Percentiles rank a stretch among this genome's conserved stretches.
Conservation (phyloP, 2,329 filamentous ascomycete species). For the Tolypocladium nubicola region DNA sequence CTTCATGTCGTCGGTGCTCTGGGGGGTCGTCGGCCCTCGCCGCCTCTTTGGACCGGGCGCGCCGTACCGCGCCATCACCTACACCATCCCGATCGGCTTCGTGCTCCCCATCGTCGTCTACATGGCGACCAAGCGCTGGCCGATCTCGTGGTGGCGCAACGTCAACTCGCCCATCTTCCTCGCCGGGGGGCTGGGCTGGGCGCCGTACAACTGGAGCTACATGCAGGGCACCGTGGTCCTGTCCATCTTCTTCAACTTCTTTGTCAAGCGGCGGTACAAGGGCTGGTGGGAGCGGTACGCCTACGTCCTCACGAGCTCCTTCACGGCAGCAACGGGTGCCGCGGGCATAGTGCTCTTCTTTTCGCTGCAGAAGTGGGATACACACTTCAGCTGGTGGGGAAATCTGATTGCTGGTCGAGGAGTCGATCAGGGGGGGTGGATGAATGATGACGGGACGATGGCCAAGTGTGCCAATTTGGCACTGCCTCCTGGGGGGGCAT, state of each 20-base stretch:
- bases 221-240: conserved; percentile 13
- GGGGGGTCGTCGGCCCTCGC: conserved; percentile 56
- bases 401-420: conserved; percentile 9
- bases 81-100: conserved; percentile 9
- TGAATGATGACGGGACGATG: conserved; percentile 2
- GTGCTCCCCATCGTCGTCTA: conserved; percentile 11
- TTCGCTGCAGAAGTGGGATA: conserved; percentile 9
- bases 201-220: conserved; percentile 16
- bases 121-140: conserved; percentile 9
- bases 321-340: conserved; percentile 15
- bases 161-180: conserved; percentile 14
- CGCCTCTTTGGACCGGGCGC: conserved; percentile 40
- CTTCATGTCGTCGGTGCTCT: conserved; percentile 55
- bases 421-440: conserved; percentile 11
- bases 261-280: conserved; percentile 11
- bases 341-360: conserved; percentile 16
- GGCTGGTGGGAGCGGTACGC: conserved; percentile 18
- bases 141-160: conserved; percentile 9
- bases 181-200: conserved; percentile 12
- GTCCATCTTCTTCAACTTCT: conserved; percentile 14
- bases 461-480: conserved; percentile 10
- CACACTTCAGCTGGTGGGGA: conserved; percentile 13
- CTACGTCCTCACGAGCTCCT: conserved; percentile 15
- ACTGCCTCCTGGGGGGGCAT: conserved; percentile 10
- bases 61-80: conserved; percentile 10